Evolutionary conservation across 345 rosid species (phyloP).

Genomic region (Camelina sativa): DNA sequence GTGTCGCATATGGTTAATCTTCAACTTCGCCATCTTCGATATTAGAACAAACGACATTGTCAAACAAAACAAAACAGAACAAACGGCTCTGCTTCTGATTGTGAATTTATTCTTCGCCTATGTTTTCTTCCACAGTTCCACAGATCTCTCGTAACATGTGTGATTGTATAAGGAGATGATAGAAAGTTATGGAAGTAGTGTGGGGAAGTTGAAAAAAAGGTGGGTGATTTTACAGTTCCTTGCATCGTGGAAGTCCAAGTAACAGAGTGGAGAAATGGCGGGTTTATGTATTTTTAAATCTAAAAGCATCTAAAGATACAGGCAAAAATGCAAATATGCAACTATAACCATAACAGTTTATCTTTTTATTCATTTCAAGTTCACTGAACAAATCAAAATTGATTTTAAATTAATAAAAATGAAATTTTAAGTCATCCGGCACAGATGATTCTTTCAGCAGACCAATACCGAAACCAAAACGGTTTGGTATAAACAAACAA

Average conservation of each 20-base stretch:
- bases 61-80: not conserved
- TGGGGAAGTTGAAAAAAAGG: not conserved
- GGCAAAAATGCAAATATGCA: no score
- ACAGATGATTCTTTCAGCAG: not conserved
- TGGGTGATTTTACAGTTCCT: conserved; percentile 5
- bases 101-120: no score
- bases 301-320: not conserved
- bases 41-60: conserved; percentile 2
- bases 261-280: not conserved
- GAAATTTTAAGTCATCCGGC: not conserved
- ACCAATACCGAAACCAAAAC: conserved; percentile 8
- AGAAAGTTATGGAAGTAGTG: not conserved
- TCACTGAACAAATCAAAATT: no score
- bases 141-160: no score
- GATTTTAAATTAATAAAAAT: not conserved
- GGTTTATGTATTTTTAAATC: not conserved
- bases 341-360: no score
- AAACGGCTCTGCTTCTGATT: not conserved
- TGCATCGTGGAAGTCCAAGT: not conserved
- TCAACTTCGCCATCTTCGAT: conserved; percentile 8
- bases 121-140: no score
- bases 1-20: not conserved
- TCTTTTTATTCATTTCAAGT: no score
- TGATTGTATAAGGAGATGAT: no score
- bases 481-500: conserved; percentile 1